A percentile compares a stretch with the other conserved stretches of the same genome.
Evolutionary conservation across 805 yeast species (phyloP).

Genomic region (Cyberlindnera xishuangbannaensis): DNA sequence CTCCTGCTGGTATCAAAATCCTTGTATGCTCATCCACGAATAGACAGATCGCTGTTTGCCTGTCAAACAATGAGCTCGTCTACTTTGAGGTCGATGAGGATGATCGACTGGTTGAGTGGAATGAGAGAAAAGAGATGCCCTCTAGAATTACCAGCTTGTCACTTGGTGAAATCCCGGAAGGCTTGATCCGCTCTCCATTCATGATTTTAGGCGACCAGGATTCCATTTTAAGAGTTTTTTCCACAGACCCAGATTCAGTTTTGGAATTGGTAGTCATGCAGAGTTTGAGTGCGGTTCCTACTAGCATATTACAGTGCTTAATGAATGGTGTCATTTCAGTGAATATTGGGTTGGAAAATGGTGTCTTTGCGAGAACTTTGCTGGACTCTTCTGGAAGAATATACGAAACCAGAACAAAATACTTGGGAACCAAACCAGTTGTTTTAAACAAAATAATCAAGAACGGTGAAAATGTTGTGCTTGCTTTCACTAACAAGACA

Average conservation of each 20-base stretch:
- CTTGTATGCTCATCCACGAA: slow-evolving; percentile 54
- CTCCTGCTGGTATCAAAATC: slow-evolving; percentile 72
- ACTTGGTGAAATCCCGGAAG: slow-evolving; percentile 43
- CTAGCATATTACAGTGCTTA: slow-evolving; percentile 30
- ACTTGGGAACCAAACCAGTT: slow-evolving; percentile 67
- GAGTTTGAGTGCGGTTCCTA: slow-evolving; percentile 48
- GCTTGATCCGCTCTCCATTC: slow-evolving; percentile 44
- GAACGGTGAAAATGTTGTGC: slow-evolving; percentile 19
- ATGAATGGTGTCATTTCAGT: slow-evolving; percentile 31
- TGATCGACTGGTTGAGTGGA: slow-evolving; percentile 67
- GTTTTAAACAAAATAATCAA: slow-evolving; percentile 27
- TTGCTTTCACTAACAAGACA: slow-evolving; percentile 28
- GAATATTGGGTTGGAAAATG: slow-evolving; percentile 81
- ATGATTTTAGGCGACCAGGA: slow-evolving; percentile 72
- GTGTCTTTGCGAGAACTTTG: slow-evolving; percentile 63
- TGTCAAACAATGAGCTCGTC: slow-evolving; percentile 68
- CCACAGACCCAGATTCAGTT: slow-evolving; percentile 53
- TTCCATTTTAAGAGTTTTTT: slow-evolving; percentile 60
- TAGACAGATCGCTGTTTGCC: slow-evolving; percentile 62
- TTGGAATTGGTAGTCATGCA: slow-evolving; percentile 61
- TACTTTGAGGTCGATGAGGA: slow-evolving; percentile 75
- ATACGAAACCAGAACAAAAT: slow-evolving; percentile 59
- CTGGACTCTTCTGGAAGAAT: slow-evolving; percentile 61
- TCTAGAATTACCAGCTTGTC: slow-evolving; percentile 42
- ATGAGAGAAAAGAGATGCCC: slow-evolving; percentile 49